Evolutionary conservation across 352 stramenopile genomes (phyloP).

Genomic region (Phytophthora cactorum): DNA sequence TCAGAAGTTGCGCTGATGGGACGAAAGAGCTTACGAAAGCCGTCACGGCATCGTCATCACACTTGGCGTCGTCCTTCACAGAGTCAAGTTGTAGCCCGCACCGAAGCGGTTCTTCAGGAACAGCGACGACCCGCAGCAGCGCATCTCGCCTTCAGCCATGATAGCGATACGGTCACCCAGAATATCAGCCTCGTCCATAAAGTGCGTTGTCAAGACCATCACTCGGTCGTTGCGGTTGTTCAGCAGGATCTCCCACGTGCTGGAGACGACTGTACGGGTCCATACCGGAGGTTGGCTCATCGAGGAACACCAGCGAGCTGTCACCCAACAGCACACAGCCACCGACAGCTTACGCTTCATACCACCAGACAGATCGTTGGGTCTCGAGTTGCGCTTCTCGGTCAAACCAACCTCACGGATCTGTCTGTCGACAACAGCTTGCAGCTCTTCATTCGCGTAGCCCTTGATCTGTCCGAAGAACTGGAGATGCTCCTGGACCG

Average conservation of each 20-base stretch:
- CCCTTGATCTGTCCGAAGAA: constrained; percentile 81
- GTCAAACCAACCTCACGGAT: constrained; percentile 63
- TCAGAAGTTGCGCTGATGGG: constrained; percentile 55
- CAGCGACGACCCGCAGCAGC: constrained; percentile 68
- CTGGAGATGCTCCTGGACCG: constrained; percentile 79
- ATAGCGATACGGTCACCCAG: constrained; percentile 85
- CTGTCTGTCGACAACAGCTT: constrained; percentile 22
- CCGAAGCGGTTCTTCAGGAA: constrained; percentile 84
- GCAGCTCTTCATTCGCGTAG: constrained; percentile 30
- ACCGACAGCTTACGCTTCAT: constrained; percentile 94
- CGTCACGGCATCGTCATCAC: constrained; percentile 46
- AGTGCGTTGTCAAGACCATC: constrained; percentile 91
- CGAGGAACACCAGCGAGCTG: constrained; percentile 86
- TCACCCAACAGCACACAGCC: constrained; percentile 87
- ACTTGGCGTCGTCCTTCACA: constrained; percentile 30
- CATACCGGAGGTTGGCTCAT: constrained; percentile 95
- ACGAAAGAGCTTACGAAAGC: background rate
- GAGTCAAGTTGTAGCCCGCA: constrained; percentile 62
- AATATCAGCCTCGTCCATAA: too few relatives aligned
- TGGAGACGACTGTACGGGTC: constrained; percentile 94
- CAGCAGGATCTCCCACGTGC: constrained; percentile 85
- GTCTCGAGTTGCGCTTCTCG: constrained; percentile 48
- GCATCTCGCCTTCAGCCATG: constrained; percentile 75
- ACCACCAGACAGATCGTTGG: constrained; percentile 66
- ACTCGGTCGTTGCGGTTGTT: constrained; percentile 58